A percentile compares a stretch with the other conserved stretches of the same genome.
phyloP scores from a whole-genome alignment of 345 rosid species.

The Noccaea caerulescens region DNA sequence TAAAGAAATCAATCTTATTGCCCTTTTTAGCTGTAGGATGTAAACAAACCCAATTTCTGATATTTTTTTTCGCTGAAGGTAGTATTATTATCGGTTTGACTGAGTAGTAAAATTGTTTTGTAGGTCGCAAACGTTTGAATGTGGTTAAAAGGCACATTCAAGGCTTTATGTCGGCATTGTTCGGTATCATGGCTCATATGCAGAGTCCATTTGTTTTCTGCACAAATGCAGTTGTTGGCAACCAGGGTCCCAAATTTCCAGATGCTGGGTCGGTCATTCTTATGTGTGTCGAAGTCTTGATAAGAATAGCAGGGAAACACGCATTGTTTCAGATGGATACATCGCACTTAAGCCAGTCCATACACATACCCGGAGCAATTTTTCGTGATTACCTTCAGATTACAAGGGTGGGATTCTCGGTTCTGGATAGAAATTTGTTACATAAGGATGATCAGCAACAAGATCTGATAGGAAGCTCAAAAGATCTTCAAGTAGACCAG shows the following conservation, averaged over 20 bases:
- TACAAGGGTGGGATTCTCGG: conserved; percentile 42
- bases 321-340: conserved; percentile 68
- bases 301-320: conserved; percentile 74
- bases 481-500: conserved; percentile 48
- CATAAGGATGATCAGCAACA: conserved; percentile 40
- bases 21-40: neutral
- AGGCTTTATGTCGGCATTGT: conserved; percentile 66
- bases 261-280: conserved; percentile 88
- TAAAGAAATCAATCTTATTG: neutral
- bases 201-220: conserved; percentile 71
- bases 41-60: conserved; percentile 1
- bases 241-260: conserved; percentile 48
- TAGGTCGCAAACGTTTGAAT: conserved; percentile 67
- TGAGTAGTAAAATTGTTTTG: conserved; percentile 45
- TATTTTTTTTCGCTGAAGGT: neutral
- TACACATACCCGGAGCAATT: conserved; percentile 70
- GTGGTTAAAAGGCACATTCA: conserved; percentile 70
- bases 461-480: conserved; percentile 36
- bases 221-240: conserved; percentile 33
- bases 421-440: conserved; percentile 32
- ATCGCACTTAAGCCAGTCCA: conserved; percentile 73
- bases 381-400: conserved; percentile 58
- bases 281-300: conserved; percentile 87
- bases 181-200: conserved; percentile 76
- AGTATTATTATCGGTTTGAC: conserved; percentile 25